Evolutionary conservation across 208 protist genomes (phyloP).

Genomic region (Jaenimonas drosophilae): DNA sequence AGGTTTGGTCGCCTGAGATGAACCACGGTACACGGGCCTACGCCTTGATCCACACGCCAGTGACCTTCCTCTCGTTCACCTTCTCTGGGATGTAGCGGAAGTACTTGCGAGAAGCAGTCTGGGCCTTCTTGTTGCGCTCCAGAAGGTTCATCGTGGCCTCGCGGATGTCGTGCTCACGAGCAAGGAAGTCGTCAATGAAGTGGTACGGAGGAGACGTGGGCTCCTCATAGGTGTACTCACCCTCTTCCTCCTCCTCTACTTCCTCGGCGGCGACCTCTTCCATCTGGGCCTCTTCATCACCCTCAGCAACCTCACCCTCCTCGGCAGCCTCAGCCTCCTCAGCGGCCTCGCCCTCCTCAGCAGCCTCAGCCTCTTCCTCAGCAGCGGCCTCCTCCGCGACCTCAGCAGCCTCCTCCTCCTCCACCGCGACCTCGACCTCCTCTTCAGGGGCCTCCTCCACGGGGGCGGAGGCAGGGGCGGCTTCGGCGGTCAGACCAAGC

Average conservation of each 20-base stretch:
- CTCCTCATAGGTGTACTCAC: background rate
- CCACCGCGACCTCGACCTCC: too few relatives aligned
- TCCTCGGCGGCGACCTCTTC: background rate
- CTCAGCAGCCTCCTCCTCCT: too few relatives aligned
- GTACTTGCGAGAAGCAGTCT: slow-evolving; percentile 16
- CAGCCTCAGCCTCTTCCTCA: too few relatives aligned
- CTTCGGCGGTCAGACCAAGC: slow-evolving; percentile 2
- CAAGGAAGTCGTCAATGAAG: slow-evolving; percentile 43
- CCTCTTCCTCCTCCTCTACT: background rate
- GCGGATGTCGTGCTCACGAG: slow-evolving; percentile 28
- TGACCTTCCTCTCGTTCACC: background rate
- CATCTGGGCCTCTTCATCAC: background rate
- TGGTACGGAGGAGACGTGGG: slow-evolving; percentile 38
- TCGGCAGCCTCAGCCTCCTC: background rate
- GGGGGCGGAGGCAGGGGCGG: too few relatives aligned
- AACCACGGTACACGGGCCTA: too few relatives aligned
- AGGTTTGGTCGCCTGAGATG: too few relatives aligned
- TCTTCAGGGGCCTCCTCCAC: too few relatives aligned
- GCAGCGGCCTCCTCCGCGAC: too few relatives aligned
- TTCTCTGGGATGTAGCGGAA: slow-evolving; percentile 10
- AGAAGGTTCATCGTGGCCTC: slow-evolving; percentile 24
- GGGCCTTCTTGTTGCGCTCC: slow-evolving; percentile 20
- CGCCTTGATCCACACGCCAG: slow-evolving; percentile 1
- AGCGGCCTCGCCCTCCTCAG: background rate
- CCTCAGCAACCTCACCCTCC: background rate